Evolutionary conservation across 1,139 yeast species (phyloP), one percentile per base, ranked within the genome.

Genomic region (Candida glucosophila): DNA sequence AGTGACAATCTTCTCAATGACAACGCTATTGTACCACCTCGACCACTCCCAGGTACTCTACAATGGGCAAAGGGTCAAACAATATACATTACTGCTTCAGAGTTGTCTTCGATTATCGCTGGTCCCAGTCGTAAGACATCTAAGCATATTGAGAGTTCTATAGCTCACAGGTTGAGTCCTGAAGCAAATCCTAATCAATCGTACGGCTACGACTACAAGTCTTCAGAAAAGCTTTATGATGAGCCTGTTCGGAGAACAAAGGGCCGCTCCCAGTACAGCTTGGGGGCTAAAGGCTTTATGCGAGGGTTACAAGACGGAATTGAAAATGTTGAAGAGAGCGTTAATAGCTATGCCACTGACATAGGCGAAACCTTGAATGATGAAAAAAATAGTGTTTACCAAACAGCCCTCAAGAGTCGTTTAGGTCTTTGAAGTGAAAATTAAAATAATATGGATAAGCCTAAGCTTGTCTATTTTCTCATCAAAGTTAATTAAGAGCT

Each of bases 51-150:
- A 5, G 73, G 86, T 26, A 73, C 93, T 0, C 60, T 83, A 28
- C 92, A 79, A 52, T 82, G 96, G 93, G 85, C 92, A 7, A 75
- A 78, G 39, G 95, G 95, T 5, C 60, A 48, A 28, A 67, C 77
- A 2, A 73, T 70, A 21, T 65, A 67, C 33, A 66, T 79, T 10
- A 59, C 74, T 3, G 52, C 68, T 17, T 65, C 67, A 2, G 95
- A 83, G 34, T 54, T 80, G 34, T 66, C 73, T 23, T 30, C 40
- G n/a, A 43, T 78, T 24, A 58, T 80, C 19, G 74, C 75, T 6
- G 85, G 86, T 1, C 74, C 73, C 1, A 68, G 64, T 30, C 60
- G 83, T 40, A 65, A 69, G 14, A 55, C 62, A 0, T 55, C 76
- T 1, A 74, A 70, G 34, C 62, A 63, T 29, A 58, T 60, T 15